Evolutionary conservation across 345 rosid species (phyloP).

Genomic region (Dipteronia sinensis): DNA sequence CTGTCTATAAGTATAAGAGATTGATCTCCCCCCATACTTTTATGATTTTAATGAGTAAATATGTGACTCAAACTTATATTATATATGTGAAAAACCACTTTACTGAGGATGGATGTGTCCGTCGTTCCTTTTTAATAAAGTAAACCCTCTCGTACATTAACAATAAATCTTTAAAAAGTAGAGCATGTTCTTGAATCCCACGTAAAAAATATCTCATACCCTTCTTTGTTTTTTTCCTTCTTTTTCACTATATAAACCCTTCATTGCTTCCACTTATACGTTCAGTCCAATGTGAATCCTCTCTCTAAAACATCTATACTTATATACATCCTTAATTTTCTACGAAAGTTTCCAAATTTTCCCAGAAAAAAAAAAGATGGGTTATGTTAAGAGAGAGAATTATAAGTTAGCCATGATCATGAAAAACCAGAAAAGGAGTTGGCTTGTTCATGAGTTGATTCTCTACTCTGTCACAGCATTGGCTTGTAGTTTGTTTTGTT

Average conservation of each 20-base stretch:
- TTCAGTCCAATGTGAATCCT: constrained; percentile 21
- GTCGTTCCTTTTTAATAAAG: constrained; percentile 7
- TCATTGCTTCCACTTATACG: constrained; percentile 20
- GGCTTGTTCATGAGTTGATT: constrained; percentile 21
- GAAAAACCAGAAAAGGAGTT: constrained; percentile 28
- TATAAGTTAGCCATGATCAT: constrained; percentile 24
- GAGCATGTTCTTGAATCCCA: neutral
- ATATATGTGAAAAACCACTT: too few relatives aligned
- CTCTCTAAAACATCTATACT: neutral
- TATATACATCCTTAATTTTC: neutral
- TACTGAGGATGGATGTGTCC: too few relatives aligned
- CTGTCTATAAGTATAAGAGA: too few relatives aligned
- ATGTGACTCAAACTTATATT: too few relatives aligned
- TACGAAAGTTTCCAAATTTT: neutral
- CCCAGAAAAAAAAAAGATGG: constrained; percentile 6
- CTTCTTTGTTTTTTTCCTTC: neutral
- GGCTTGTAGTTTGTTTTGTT: constrained; percentile 29
- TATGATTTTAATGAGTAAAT: too few relatives aligned
- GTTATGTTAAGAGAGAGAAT: constrained; percentile 3
- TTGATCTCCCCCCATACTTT: too few relatives aligned
- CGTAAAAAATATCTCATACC: constrained; percentile 6
- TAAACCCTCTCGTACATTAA: neutral
- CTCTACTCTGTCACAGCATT: constrained; percentile 32
- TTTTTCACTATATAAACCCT: constrained; percentile 23
- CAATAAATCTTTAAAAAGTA: neutral